Percentiles rank a stretch among this genome's conserved stretches.
phyloP scores from a whole-genome alignment of 768 basidiomycete species.

The Pleurotus sapidus region DNA sequence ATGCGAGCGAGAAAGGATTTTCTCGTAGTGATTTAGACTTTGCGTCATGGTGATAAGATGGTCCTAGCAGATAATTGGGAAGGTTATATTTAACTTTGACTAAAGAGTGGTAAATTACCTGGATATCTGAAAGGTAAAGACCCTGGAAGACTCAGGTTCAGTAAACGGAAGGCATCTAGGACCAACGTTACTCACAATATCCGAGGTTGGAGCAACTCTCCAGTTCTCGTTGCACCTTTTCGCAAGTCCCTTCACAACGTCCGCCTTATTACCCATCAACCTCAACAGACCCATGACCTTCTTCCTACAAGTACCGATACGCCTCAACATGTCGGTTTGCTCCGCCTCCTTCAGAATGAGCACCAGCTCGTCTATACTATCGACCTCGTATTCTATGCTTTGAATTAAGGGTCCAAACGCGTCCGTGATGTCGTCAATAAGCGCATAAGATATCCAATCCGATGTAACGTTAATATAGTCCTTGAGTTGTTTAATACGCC shows the following conservation, averaged over 20 bases:
- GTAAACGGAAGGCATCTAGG: not conserved
- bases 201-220: constrained; percentile 96
- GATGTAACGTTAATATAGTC: constrained; percentile 99
- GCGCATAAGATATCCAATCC: constrained; percentile 99
- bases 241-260: constrained; percentile 97
- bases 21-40: constrained; percentile 99
- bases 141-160: constrained; percentile 49
- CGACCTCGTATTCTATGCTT: constrained; percentile 98
- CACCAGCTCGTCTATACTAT: constrained; percentile 97
- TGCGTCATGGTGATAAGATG: constrained; percentile 99
- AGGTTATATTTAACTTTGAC: not conserved
- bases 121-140: constrained; percentile 93
- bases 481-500: constrained; percentile 97
- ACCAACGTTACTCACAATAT: constrained; percentile 63
- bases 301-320: constrained; percentile 97
- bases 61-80: constrained; percentile 48
- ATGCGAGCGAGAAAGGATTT: constrained; percentile 97
- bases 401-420: constrained; percentile 99
- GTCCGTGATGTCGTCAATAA: constrained; percentile 99
- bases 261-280: constrained; percentile 99
- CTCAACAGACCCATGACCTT: constrained; percentile 98
- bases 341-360: constrained; percentile 94
- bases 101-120: constrained; percentile 36
- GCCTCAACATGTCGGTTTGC: constrained; percentile 96
- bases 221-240: constrained; percentile 99